A percentile compares a stretch with the other conserved stretches of the same genome.
These are phyloP conservation scores for Dictyostelium capitatum DNA, from an alignment of 78 protist species.

Conservation along the genomic window DNA sequence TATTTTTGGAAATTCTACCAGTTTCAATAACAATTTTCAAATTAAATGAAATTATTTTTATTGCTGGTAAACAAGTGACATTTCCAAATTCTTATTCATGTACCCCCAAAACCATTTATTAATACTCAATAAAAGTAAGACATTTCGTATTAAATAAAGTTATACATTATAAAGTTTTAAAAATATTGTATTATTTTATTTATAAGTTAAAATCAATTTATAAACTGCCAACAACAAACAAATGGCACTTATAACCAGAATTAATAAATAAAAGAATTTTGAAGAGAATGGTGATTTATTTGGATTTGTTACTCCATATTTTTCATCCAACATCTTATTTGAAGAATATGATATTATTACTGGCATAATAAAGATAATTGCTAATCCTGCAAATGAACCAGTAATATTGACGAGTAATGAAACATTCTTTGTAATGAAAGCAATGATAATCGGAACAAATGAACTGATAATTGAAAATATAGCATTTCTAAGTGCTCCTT, in stretches of 20 bases:
- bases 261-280: conserved; percentile 14
- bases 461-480: conserved; percentile 51
- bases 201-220: conserved; percentile 12
- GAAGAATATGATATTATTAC: conserved; percentile 64
- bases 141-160: too few relatives aligned
- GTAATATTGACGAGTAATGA: conserved; percentile 66
- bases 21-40: too few relatives aligned
- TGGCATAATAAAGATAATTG: conserved; percentile 88
- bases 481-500: conserved; percentile 9
- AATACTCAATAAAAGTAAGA: too few relatives aligned
- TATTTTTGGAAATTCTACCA: too few relatives aligned
- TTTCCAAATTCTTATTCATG: too few relatives aligned
- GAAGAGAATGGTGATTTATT: conserved; percentile 42
- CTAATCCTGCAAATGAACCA: conserved; percentile 86
- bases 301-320: conserved; percentile 11
- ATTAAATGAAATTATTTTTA: too few relatives aligned
- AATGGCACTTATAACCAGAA: conserved; percentile 31
- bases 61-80: too few relatives aligned
- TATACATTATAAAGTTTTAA: too few relatives aligned
- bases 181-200: too few relatives aligned
- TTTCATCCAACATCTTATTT: conserved; percentile 1
- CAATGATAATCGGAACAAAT: conserved; percentile 70
- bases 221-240: conserved; percentile 33
- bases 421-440: conserved; percentile 58
- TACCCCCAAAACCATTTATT: too few relatives aligned